Evolutionary conservation across 148 eudicot species (phyloP).

Genomic region (Heliamphora exappendiculata): DNA sequence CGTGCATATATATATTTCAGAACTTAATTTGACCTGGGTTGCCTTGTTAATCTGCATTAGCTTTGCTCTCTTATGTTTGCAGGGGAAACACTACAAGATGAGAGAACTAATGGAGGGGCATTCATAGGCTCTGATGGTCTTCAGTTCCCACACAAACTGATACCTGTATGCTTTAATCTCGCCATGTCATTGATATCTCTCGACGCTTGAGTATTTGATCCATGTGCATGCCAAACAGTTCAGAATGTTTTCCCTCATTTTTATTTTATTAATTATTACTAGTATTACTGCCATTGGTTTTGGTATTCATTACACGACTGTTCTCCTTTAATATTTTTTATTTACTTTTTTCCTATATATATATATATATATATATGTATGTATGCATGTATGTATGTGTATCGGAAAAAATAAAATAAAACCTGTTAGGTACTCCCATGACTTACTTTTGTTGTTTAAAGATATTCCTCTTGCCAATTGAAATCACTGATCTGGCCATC

Average conservation of each 20-base stretch:
- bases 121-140: constrained; percentile 76
- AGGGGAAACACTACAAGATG: constrained; percentile 98
- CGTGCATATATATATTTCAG: not conserved
- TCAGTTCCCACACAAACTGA: constrained; percentile 85
- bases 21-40: not conserved
- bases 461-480: not conserved
- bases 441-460: too few relatives aligned
- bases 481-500: not conserved
- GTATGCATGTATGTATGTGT: too few relatives aligned
- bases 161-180: constrained; percentile 56
- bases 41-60: not conserved
- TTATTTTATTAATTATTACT: not conserved
- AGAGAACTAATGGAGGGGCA: constrained; percentile 95
- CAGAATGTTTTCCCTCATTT: not conserved
- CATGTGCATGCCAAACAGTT: not conserved
- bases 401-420: not conserved
- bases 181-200: not conserved
- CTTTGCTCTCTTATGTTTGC: constrained; percentile 15
- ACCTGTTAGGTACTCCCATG: not conserved
- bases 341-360: not conserved
- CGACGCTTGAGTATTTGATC: not conserved
- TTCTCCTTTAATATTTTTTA: not conserved
- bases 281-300: not conserved
- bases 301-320: too few relatives aligned
- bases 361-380: too few relatives aligned